Percentiles rank a stretch among this genome's conserved stretches.
Evolutionary conservation across 148 eudicot genomes (phyloP).

Genomic region (Rhododendron williamsianum): DNA sequence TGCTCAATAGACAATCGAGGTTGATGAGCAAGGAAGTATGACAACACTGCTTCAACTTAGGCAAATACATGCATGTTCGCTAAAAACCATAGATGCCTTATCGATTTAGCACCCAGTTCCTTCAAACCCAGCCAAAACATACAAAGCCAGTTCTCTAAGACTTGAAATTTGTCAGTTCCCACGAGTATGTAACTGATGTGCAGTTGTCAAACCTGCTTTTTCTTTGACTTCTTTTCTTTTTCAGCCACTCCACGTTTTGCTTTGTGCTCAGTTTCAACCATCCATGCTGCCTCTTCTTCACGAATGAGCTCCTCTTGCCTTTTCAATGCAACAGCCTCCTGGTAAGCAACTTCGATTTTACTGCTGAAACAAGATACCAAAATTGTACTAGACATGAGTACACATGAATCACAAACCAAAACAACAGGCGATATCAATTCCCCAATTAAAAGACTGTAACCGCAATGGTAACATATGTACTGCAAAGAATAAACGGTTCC

Average conservation of each 20-base stretch:
- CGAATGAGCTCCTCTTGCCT: constrained; percentile 99
- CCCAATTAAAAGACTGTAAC: background rate
- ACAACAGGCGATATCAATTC: background rate
- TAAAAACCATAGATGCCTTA: background rate
- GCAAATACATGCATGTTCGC: background rate
- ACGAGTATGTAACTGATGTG: background rate
- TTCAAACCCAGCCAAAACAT: background rate
- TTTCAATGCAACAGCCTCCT: constrained; percentile 93
- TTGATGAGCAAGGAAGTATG: background rate
- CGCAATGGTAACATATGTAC: background rate
- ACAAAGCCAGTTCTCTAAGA: background rate
- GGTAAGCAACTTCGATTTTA: constrained; percentile 92
- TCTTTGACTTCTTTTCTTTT: constrained; percentile 84
- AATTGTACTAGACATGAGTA: too few species aligned
- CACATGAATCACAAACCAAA: background rate
- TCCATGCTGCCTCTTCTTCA: constrained; percentile 91
- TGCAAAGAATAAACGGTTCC: background rate
- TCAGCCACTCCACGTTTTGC: constrained; percentile 66
- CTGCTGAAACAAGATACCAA: constrained; percentile 37
- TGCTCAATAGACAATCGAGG: background rate
- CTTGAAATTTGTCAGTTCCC: background rate
- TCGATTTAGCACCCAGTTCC: background rate
- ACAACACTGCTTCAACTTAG: background rate
- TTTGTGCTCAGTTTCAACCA: constrained; percentile 85
- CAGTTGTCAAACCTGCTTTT: constrained; percentile 68